Conservation (phyloP, 352 stramenopile genomes). For the Phytophthora crassamura region DNA sequence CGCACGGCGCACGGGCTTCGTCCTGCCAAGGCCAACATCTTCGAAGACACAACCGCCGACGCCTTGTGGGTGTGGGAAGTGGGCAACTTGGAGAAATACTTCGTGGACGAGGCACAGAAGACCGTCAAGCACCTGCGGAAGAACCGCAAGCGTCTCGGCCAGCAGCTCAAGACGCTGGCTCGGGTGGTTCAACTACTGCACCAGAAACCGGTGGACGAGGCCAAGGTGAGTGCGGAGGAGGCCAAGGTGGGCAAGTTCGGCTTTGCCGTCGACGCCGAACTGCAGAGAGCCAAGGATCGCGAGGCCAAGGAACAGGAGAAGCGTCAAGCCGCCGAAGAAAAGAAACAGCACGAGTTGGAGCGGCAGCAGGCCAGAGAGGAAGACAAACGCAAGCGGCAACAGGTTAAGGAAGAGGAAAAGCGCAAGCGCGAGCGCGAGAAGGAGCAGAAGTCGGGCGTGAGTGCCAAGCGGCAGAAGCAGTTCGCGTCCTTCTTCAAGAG, state of each 20-base stretch:
- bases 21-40: slow-evolving; percentile 76
- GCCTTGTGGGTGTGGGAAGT: slow-evolving; percentile 89
- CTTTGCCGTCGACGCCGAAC: slow-evolving; percentile 62
- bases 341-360: slow-evolving; percentile 64
- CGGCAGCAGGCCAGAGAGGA: slow-evolving; percentile 66
- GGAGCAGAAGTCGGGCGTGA: slow-evolving; percentile 40
- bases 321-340: slow-evolving; percentile 54
- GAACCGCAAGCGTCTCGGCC: slow-evolving; percentile 75
- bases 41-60: slow-evolving; percentile 78
- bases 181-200: slow-evolving; percentile 75
- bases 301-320: slow-evolving; percentile 73
- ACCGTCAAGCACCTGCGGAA: slow-evolving; percentile 82
- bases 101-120: slow-evolving; percentile 71
- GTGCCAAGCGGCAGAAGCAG: slow-evolving; percentile 69
- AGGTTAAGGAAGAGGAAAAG: slow-evolving; percentile 68
- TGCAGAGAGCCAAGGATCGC: slow-evolving; percentile 61
- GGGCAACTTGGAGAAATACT: slow-evolving; percentile 76
- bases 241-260: slow-evolving; percentile 84
- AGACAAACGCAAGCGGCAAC: slow-evolving; percentile 55
- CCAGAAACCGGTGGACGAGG: slow-evolving; percentile 71
- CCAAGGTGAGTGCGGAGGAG: slow-evolving; percentile 84
- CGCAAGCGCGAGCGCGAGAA: slow-evolving; percentile 58
- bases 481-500: slow-evolving; percentile 72
- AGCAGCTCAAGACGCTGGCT: slow-evolving; percentile 74
- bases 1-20: slow-evolving; percentile 71